Percentiles rank a stretch among this genome's conserved stretches.
phyloP scores from a whole-genome alignment of 106 monocot genomes.

The Dioscorea dumetorum region DNA sequence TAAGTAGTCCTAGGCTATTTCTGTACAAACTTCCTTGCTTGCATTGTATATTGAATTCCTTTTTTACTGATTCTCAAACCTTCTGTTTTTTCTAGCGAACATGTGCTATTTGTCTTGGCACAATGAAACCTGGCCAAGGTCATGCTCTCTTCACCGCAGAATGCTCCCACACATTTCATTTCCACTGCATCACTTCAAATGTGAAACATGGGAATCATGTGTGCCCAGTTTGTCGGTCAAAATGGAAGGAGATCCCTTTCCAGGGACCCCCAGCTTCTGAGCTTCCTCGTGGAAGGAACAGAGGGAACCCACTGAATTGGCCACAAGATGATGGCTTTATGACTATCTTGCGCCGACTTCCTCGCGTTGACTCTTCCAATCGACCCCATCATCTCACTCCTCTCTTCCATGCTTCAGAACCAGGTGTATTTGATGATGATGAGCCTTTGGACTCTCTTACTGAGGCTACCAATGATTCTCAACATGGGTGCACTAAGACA shows the following conservation, averaged over 20 bases:
- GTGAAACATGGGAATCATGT: slow-evolving; percentile 70
- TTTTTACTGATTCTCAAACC: too few species aligned
- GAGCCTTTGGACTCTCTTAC: slow-evolving; percentile 41
- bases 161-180: slow-evolving; percentile 88
- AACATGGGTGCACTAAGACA: slow-evolving; percentile 11
- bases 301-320: slow-evolving; percentile 53
- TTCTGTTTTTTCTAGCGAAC: slow-evolving; percentile 35
- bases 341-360: slow-evolving; percentile 35
- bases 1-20: too few species aligned
- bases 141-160: slow-evolving; percentile 93
- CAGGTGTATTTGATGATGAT: slow-evolving; percentile 62
- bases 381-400: slow-evolving; percentile 9
- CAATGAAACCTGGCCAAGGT: slow-evolving; percentile 78
- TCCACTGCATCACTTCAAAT: slow-evolving; percentile 81
- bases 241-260: slow-evolving; percentile 91
- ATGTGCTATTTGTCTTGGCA: slow-evolving; percentile 77
- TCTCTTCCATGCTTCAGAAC: slow-evolving; percentile 38
- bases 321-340: slow-evolving; percentile 42
- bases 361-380: slow-evolving; percentile 7
- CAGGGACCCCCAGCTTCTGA: slow-evolving; percentile 36
- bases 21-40: too few species aligned
- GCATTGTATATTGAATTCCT: too few species aligned
- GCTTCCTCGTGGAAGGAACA: slow-evolving; percentile 28
- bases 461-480: slow-evolving; percentile 14
- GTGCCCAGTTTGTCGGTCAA: slow-evolving; percentile 82